Evolutionary conservation across 495 filamentous ascomycete species (phyloP).

Genomic region (Gamarada debralockiae): DNA sequence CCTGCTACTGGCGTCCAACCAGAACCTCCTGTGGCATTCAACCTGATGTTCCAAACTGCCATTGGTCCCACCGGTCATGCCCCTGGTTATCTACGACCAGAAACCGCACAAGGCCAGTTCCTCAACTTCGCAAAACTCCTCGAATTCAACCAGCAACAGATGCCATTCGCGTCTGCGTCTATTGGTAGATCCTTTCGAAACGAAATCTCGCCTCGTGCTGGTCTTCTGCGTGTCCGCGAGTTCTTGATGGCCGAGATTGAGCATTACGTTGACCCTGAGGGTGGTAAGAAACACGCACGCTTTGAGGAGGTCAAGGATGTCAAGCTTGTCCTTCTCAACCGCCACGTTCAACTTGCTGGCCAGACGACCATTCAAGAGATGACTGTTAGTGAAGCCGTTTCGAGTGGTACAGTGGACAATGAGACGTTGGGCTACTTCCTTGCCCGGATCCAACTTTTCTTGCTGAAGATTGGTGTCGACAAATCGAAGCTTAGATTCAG

Average conservation of each 20-base stretch:
- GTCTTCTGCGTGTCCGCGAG: conserved; percentile 73
- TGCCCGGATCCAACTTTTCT: conserved; percentile 60
- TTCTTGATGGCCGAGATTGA: conserved; percentile 85
- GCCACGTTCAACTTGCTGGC: conserved; percentile 55
- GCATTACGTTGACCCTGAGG: conserved; percentile 71
- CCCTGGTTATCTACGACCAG: conserved; percentile 63
- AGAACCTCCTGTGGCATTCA: conserved; percentile 63
- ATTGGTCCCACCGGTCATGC: conserved; percentile 62
- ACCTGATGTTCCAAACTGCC: conserved; percentile 74
- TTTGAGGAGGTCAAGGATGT: conserved; percentile 65
- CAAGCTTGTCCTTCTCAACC: conserved; percentile 55
- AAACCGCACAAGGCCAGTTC: conserved; percentile 76
- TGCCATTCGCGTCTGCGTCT: conserved; percentile 75
- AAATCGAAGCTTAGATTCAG: conserved; percentile 59
- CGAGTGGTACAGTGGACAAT: conserved; percentile 57
- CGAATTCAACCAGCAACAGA: conserved; percentile 69
- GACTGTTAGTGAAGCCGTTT: conserved; percentile 58
- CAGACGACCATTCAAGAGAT: conserved; percentile 50
- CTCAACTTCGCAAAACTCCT: conserved; percentile 71
- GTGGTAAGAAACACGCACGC: conserved; percentile 66
- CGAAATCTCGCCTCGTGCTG: conserved; percentile 71
- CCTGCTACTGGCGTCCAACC: conserved; percentile 56
- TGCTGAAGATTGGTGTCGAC: conserved; percentile 58
- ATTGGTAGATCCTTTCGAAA: conserved; percentile 79
- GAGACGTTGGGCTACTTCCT: conserved; percentile 71